Conservation (phyloP, 495 filamentous ascomycete species). For the Annulohypoxylon bovei region DNA sequence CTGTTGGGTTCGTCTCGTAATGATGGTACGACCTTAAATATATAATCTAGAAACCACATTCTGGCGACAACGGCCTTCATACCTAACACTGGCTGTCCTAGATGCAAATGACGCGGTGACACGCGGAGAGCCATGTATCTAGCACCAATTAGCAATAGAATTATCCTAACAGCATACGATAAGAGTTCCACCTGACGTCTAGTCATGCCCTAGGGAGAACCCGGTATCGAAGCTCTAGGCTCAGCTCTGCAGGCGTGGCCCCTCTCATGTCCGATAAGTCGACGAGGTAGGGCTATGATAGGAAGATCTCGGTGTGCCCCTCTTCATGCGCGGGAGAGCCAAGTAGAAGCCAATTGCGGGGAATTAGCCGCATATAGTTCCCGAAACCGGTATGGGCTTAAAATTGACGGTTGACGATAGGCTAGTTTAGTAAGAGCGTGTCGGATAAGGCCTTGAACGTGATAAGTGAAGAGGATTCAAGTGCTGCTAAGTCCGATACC, state of each 20-base stretch:
- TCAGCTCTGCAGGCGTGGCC: constrained; percentile 23
- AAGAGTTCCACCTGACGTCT: constrained; percentile 28
- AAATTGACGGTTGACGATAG: constrained; percentile 12
- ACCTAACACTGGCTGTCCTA: constrained; percentile 4
- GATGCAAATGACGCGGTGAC: constrained; percentile 23
- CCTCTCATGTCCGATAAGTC: constrained; percentile 37
- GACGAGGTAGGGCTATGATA: constrained; percentile 22
- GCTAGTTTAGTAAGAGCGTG: constrained; percentile 15
- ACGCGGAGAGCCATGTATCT: constrained; percentile 28
- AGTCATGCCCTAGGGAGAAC: constrained; percentile 12
- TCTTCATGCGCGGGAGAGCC: constrained; percentile 21
- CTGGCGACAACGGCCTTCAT: neutral
- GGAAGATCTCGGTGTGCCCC: constrained; percentile 36
- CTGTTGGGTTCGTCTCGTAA: neutral
- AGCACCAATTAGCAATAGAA: constrained; percentile 40
- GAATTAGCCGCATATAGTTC: constrained; percentile 43
- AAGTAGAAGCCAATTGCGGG: constrained; percentile 42
- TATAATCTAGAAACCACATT: constrained; percentile 6
- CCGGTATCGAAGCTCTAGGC: constrained; percentile 27
- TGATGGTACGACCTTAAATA: constrained; percentile 20
- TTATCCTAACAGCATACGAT: constrained; percentile 34
- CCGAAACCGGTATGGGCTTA: constrained; percentile 41
- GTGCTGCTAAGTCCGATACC: constrained; percentile 36
- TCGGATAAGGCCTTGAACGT: constrained; percentile 16
- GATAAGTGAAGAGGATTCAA: constrained; percentile 9